Conservation (phyloP, 768 basidiomycete species). For the Psilocybe sp. region DNA sequence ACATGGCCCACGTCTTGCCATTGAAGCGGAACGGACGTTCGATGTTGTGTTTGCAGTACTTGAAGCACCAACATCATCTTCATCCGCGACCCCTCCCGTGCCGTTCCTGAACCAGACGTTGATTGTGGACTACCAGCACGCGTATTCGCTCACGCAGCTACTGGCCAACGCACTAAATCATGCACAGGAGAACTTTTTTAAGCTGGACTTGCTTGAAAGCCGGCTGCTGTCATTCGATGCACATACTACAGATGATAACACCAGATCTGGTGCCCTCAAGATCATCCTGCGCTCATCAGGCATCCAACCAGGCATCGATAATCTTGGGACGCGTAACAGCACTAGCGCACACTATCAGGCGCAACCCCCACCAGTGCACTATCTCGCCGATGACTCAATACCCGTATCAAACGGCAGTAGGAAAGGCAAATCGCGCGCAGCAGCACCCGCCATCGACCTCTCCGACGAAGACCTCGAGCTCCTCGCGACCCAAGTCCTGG, state of each 20-base stretch:
- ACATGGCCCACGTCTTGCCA: conserved; percentile 40
- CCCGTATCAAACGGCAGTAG: conserved; percentile 1
- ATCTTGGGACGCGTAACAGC: conserved; percentile 25
- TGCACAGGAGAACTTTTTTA: conserved; percentile 52
- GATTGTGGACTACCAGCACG: conserved; percentile 68
- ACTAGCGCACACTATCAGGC: neutral
- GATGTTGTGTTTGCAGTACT: conserved; percentile 59
- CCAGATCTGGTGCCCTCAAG: conserved; percentile 51
- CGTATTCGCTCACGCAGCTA: conserved; percentile 55
- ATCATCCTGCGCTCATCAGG: conserved; percentile 65
- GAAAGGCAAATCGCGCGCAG: conserved; percentile 38
- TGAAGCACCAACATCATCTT: conserved; percentile 38
- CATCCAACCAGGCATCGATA: conserved; percentile 35
- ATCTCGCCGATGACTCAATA: neutral
- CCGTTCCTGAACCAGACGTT: conserved; percentile 70
- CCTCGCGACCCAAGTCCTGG: conserved; percentile 67
- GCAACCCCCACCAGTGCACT: neutral
- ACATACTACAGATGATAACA: conserved; percentile 7
- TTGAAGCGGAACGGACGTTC: conserved; percentile 52
- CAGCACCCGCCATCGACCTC: conserved; percentile 8
- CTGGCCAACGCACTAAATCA: conserved; percentile 43
- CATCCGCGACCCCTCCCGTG: conserved; percentile 23
- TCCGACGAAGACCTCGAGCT: conserved; percentile 47
- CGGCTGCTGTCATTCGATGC: conserved; percentile 41
- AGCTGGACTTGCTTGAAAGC: conserved; percentile 55